phyloP scores from a whole-genome alignment of 108 stramenopile genomes.

The Conticribra guillardii region DNA sequence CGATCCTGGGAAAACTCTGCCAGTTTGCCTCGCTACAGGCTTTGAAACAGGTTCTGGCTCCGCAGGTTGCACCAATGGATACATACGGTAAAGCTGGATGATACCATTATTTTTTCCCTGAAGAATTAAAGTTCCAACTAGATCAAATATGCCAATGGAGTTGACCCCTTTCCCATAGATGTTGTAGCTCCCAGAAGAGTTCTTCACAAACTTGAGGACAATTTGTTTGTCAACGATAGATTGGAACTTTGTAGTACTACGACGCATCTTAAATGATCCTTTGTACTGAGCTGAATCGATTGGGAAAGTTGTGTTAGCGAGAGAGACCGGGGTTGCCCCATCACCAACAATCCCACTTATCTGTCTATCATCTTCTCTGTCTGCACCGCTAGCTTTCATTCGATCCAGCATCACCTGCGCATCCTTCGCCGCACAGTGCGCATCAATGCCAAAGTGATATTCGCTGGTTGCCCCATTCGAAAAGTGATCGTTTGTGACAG shows the following conservation, averaged over 20 bases:
- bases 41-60: conserved; percentile 11
- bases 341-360: conserved; percentile 3
- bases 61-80: conserved; percentile 47
- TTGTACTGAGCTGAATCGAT: conserved; percentile 81
- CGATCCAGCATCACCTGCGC: conserved; percentile 39
- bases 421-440: conserved; percentile 51
- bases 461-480: conserved; percentile 65
- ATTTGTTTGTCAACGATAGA: conserved; percentile 75
- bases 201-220: conserved; percentile 78
- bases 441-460: conserved; percentile 76
- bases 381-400: conserved; percentile 24
- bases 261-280: conserved; percentile 77
- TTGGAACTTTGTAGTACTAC: conserved; percentile 55
- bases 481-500: conserved; percentile 76
- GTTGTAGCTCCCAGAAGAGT: conserved; percentile 75
- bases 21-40: conserved; percentile 22
- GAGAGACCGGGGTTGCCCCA: conserved; percentile 29
- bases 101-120: conserved; percentile 73
- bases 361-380: conserved; percentile 30
- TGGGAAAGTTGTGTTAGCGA: conserved; percentile 56
- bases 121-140: conserved; percentile 69
- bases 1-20: conserved; percentile 45
- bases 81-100: conserved; percentile 80
- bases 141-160: conserved; percentile 67
- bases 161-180: conserved; percentile 86